A percentile compares a stretch with the other conserved stretches of the same genome.
These are phyloP conservation scores for Debaryomyces psychrophilus DNA, from an alignment of 1,139 yeast species.

Conservation along the genomic window DNA sequence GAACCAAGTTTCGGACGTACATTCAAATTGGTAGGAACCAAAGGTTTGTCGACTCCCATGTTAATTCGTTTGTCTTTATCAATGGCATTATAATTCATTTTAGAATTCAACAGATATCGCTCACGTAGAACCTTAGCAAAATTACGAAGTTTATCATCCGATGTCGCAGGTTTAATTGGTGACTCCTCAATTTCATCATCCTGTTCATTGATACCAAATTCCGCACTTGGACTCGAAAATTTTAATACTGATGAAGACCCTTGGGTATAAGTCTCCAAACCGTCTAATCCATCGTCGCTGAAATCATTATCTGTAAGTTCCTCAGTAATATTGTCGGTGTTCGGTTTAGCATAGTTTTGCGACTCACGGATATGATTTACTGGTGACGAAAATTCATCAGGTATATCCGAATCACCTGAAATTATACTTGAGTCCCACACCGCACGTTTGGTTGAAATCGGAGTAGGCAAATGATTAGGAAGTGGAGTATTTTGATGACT, in stretches of 20 bases:
- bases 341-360: conserved; percentile 4
- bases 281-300: conserved; percentile 10
- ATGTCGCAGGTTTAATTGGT: conserved; percentile 31
- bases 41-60: not conserved
- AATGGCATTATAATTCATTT: not conserved
- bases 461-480: conserved; percentile 13
- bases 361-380: conserved; percentile 10
- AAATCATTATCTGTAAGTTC: conserved; percentile 28
- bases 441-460: conserved; percentile 12
- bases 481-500: conserved; percentile 9
- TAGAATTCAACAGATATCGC: conserved; percentile 28
- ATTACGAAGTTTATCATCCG: conserved; percentile 11
- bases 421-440: conserved; percentile 26
- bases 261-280: not conserved
- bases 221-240: conserved; percentile 3
- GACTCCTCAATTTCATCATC: conserved; percentile 50
- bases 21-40: not conserved
- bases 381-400: conserved; percentile 40
- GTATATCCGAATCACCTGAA: conserved; percentile 40
- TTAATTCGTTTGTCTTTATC: not conserved
- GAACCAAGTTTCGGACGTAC: not conserved
- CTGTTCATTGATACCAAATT: conserved; percentile 28
- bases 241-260: not conserved
- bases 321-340: conserved; percentile 21
- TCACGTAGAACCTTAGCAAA: conserved; percentile 30